Evolutionary conservation across 2,329 filamentous ascomycete species (phyloP).

Genomic region (Curvularia eragrostidis): DNA sequence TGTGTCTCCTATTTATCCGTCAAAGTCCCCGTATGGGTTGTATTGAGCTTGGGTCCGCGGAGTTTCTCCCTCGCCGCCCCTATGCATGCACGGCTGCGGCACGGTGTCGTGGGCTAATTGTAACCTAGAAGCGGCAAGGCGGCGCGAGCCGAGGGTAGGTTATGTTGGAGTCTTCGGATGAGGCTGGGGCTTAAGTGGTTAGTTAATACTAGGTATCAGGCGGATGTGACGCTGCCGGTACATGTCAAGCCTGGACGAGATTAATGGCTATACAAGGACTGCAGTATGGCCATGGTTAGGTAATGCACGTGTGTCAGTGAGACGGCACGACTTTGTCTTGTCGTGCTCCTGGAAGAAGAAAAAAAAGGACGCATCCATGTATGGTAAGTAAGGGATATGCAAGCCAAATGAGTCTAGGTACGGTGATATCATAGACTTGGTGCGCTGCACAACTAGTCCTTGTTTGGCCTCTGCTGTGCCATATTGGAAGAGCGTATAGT

Average conservation of each 20-base stretch:
- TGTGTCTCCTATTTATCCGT: constrained; percentile 2
- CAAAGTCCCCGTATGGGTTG: constrained; percentile 6
- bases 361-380: background rate
- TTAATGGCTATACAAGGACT: background rate
- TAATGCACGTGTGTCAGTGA: background rate
- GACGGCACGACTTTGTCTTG: background rate
- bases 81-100: constrained; percentile 15
- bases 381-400: background rate
- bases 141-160: constrained; percentile 3
- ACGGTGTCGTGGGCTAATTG: constrained; percentile 2
- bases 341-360: background rate
- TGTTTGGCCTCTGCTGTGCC: background rate
- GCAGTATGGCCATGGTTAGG: background rate
- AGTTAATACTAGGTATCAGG: background rate
- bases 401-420: background rate
- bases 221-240: constrained; percentile 1
- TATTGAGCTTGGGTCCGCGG: constrained; percentile 5
- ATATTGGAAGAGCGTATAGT: background rate
- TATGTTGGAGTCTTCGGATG: background rate
- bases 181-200: background rate
- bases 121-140: background rate
- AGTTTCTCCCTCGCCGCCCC: background rate
- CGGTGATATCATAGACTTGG: background rate
- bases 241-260: background rate
- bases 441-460: background rate